Evolutionary conservation across 352 stramenopile genomes (phyloP).

Genomic region (Phytopythium montanum): DNA sequence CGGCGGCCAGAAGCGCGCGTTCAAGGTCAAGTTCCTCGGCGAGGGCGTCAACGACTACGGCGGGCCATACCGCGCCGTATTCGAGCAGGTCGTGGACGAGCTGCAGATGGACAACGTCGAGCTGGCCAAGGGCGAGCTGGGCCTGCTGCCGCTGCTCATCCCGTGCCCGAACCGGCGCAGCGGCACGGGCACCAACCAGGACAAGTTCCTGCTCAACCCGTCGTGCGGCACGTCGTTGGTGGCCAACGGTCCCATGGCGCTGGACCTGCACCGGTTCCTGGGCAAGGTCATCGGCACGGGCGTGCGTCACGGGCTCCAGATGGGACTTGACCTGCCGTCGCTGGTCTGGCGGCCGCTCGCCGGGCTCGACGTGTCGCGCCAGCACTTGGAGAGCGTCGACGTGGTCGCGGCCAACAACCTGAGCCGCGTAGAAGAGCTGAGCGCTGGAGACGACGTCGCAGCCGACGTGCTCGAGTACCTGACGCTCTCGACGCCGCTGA

Average conservation of each 20-base stretch:
- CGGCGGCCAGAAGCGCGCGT: conserved; percentile 95
- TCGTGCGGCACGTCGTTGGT: conserved; percentile 78
- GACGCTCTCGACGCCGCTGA: conserved; percentile 75
- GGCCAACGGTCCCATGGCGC: conserved; percentile 83
- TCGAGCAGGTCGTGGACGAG: conserved; percentile 96
- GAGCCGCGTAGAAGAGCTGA: conserved; percentile 57
- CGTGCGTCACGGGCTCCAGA: conserved; percentile 94
- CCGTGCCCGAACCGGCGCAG: conserved; percentile 86
- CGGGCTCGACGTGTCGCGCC: conserved; percentile 65
- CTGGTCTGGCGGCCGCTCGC: conserved; percentile 86
- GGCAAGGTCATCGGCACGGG: conserved; percentile 96
- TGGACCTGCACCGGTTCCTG: conserved; percentile 94
- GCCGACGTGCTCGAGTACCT: conserved; percentile 67
- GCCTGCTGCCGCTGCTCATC: conserved; percentile 84
- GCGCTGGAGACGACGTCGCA: conserved; percentile 21
- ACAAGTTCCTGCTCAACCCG: conserved; percentile 91
- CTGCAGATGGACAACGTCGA: conserved; percentile 91
- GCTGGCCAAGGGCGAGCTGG: conserved; percentile 80
- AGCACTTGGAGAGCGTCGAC: conserved; percentile 81
- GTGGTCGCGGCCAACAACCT: conserved; percentile 70
- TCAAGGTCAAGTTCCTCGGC: conserved; percentile 99
- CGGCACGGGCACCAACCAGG: conserved; percentile 86
- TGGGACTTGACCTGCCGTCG: conserved; percentile 88
- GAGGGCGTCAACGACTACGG: conserved; percentile 99
- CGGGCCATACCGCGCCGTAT: conserved; percentile 97